Base-by-base conservation (phyloP, 345 rosid species). In the Stellera chamaejasme region DNA sequence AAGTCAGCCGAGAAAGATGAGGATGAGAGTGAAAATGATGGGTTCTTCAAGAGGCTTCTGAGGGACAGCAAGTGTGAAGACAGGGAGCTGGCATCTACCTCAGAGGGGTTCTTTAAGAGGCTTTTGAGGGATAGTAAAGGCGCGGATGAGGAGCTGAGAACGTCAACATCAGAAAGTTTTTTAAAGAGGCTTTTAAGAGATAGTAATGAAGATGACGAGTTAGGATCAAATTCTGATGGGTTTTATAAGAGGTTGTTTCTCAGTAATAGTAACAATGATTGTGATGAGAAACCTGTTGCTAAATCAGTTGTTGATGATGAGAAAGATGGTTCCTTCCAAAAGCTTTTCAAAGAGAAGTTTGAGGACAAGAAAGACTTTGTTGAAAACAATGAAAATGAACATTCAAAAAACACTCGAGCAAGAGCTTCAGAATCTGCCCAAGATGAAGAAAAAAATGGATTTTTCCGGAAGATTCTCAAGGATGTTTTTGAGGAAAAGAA, bases 131-230 rank as follows among this genome's bases (percentile, higher is more conserved):
- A 32, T 32, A 32, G 9, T 32, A 32, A 32, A 32, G 5, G 39
- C 39, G 39, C 5, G 1, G 39, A 32, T 32, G 39, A 32, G 2
- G 39, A 32, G 39, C 39, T 32, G 39, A 8, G 7, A 32, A 8
- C 39, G 9, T 32, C 39, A 8, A 32, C 39, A 32, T 32, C 39
- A 2, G 39, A 32, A 32, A 8, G 39, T 32, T 94, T 94, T 75
- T 90, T 94, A 58, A 90, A 76, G 88, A 87, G 92, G 87, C 78
- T 94, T 28, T 65, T 90, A 78, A 82, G 90, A 70, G 96, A 93
- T 56, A 81, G 61, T 69, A 83, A 61, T 74, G 75, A 78, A 56
- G 86, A 80, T 56, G 97, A 88, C 64, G 98, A 87, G 57, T 59
- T 80, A 73, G 63, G 82, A 12, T 59, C 75, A 27, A 72, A 82